Evolutionary conservation across 371 early-diverging fungal genomes (phyloP), one percentile per base, ranked within the genome.

Genomic region (Nematocida sp.): DNA sequence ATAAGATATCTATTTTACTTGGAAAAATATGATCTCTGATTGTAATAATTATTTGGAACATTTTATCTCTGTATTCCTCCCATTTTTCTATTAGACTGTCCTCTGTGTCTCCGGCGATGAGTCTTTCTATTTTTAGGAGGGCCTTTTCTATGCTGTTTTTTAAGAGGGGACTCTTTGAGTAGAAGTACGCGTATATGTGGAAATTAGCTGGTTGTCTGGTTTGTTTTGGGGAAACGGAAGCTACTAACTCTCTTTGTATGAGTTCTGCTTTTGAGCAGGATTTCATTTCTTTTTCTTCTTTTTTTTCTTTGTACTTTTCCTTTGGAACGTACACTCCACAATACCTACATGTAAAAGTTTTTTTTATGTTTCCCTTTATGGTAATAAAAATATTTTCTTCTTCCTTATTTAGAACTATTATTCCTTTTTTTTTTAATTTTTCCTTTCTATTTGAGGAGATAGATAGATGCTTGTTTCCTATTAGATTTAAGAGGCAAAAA

Each of bases 11-110:
- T 7, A 68, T 42, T 42, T 39, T 56, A n/a, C 20, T 13, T 20
- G 69, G 69, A 59, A 68, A 68, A 32, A 68, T 51, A n/a, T 68
- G 25, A 56, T 59, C 40, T 4, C 26, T 25, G 33, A 68, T 55
- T 25, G 55, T 33, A 33, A 49, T 56, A 28, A 68, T 56, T 3
- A 68, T 20, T 25, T 68, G 35, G 13, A 20, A 35, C 28, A 68
- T 68, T 26, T 33, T 68, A 3, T 55, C 13, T 40, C 40, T 55
- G 28, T 68, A 33, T 5, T 56, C 23, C 13, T n/a, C 11, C 28
- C 69, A 60, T 28, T 45, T 25, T 5, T n/a, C 26, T 16, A 40
- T 7, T 11, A 68, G 23, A 11, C 0, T 32, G 13, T 45, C 1
- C 35, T 50, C 60, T 32, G 69, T 30, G 2, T 56, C 69, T n/a